A percentile compares a stretch with the other conserved stretches of the same genome.
Evolutionary conservation across 129 eudicot species (phyloP).

Genomic region (Kitagawia praeruptora): DNA sequence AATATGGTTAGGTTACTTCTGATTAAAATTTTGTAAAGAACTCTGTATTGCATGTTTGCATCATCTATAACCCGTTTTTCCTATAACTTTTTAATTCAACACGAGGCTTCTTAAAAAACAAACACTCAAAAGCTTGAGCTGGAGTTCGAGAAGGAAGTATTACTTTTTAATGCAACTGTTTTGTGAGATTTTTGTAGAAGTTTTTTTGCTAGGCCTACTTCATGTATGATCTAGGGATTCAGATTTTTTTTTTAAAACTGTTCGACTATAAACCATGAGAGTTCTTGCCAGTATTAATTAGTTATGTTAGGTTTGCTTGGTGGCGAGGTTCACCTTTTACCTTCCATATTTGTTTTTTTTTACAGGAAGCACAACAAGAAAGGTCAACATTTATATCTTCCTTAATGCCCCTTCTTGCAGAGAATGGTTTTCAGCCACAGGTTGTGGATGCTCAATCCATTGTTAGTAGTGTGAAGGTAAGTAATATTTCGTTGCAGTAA

Average conservation of each 20-base stretch:
- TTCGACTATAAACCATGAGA: neutral
- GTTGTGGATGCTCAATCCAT: conserved; percentile 84
- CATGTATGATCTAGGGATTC: neutral
- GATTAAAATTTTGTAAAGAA: neutral
- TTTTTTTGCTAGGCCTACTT: neutral
- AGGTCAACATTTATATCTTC: conserved; percentile 67
- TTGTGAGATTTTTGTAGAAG: neutral
- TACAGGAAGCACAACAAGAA: conserved; percentile 90
- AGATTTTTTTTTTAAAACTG: neutral
- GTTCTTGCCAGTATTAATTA: neutral
- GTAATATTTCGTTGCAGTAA: neutral
- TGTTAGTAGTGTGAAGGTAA: conserved; percentile 79
- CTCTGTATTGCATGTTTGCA: neutral
- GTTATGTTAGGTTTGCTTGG: neutral
- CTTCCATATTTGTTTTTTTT: conserved; percentile 4
- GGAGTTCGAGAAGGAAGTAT: neutral
- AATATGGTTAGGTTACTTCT: neutral
- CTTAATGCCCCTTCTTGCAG: conserved; percentile 88
- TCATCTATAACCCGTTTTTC: neutral
- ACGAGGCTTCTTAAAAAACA: neutral
- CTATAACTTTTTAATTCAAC: neutral
- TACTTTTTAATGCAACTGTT: neutral
- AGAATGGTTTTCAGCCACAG: conserved; percentile 78
- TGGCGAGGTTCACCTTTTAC: conserved; percentile 4
- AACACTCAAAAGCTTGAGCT: neutral